Base-by-base conservation (phyloP, 2,329 filamentous ascomycete genomes). In the Cercospora zeina region DNA sequence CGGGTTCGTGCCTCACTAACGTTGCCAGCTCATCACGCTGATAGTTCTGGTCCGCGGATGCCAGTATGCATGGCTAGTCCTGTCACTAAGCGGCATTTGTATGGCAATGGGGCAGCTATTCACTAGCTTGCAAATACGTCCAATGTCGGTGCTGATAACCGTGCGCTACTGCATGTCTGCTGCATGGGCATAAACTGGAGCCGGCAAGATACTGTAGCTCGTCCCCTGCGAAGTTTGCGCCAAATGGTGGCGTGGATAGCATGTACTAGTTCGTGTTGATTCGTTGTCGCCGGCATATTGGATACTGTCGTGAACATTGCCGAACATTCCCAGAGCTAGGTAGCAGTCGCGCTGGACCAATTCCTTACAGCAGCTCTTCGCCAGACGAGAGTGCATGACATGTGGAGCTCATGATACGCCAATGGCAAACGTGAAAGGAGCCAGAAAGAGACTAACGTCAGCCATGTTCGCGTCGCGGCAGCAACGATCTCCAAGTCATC, bases 151-250 rank as follows among this genome's bases (percentile, higher is more conserved):
- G 42, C 51, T 51, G 27, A 9, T 27, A 21, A 6, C 9, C 27
- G 11, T 36, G 45, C 55, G 39, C 55, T 58, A 58, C 55, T 58
- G 55, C 55, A 58, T 58, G 55, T 34, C 13, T 45, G 24, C 36
- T 57, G 54, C 54, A 57, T 57, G 54, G 54, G 37, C 36, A 47
- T 57, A 33, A 21, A 30, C 39, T 36, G 54, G 54, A 57, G 16
- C 37, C 24, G 24, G 36, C n/a, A 39, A 19, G 19, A 19, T 19
- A 45, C 16, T 16, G 21, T 45, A 45, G 39, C 39, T 45, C 39
- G 19, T 45, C 19, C 39, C 39, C 39, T 45, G 39, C 39, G 16
- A 19, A 3, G 10, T 45, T 45, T 24, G 39, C 39, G 19, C 39
- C 39, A 45, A 45, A 16, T 45, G 39, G 39, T 45, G 39, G 21